Evolutionary conservation across 2,329 filamentous ascomycete genomes (phyloP).

Genomic region (Hypoxylon sp.): DNA sequence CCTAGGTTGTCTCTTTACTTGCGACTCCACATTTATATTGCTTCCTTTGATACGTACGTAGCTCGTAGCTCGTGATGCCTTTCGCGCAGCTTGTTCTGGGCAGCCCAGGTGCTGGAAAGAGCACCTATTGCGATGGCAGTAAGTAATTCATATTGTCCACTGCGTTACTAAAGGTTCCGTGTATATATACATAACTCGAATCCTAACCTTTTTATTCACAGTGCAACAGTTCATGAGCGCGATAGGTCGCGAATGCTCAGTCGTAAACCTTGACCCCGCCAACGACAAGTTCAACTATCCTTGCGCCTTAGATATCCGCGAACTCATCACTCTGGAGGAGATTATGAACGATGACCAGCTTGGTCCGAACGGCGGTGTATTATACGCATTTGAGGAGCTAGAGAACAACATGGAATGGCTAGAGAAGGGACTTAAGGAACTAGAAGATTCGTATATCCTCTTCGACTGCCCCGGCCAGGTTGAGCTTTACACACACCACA

Average conservation of each 20-base stretch:
- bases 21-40: neutral
- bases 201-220: conserved; percentile 47
- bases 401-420: conserved; percentile 96
- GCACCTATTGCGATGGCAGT: conserved; percentile 97
- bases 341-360: conserved; percentile 93
- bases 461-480: conserved; percentile 98
- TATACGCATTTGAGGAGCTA: conserved; percentile 95
- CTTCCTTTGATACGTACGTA: neutral
- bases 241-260: conserved; percentile 92
- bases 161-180: too few species aligned
- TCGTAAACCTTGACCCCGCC: conserved; percentile 96
- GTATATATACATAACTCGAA: neutral
- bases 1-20: neutral
- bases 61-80: conserved; percentile 59
- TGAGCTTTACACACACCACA: conserved; percentile 96
- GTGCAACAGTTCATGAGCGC: conserved; percentile 98
- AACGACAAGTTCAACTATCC: conserved; percentile 94
- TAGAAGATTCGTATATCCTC: conserved; percentile 90
- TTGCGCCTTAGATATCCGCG: conserved; percentile 89
- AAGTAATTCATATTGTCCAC: conserved; percentile 53
- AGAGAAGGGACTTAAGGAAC: conserved; percentile 79
- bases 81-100: conserved; percentile 86
- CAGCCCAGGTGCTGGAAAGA: conserved; percentile 96
- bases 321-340: conserved; percentile 89
- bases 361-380: conserved; percentile 89